Base-by-base conservation (phyloP, 164 flowering plant species). In the Dillenia suffruticosa region DNA sequence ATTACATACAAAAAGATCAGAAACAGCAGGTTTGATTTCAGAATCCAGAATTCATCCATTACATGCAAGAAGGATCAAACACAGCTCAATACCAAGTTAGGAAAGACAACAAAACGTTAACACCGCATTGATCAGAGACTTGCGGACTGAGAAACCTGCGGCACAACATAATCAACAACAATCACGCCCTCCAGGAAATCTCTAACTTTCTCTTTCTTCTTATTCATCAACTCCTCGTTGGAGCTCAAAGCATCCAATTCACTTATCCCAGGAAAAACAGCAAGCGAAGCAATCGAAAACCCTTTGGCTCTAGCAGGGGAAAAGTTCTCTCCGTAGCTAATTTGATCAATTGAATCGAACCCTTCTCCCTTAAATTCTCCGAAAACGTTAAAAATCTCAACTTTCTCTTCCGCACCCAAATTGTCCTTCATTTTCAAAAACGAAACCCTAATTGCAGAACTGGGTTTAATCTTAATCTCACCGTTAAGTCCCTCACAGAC, bases 241-340 rank as follows among this genome's bases (percentile, higher is more conserved):
- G 68, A 51, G 58, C 72, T 77, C 67, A 71, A 63, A 1, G 61
- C 81, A 24, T 81, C 81, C 74, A 88, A 49, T 49, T 80, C 88
- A 2, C 17, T 59, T 62, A 79, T 10, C 8, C 83, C 83, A 0
- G 63, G 61, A 49, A 74, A 82, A 44, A 83, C 56, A 16, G 83
- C 83, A 47, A 88, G 15, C 45, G 82, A 82, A 0, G 80, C 86
- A 12, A 84, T 70, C 56, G 79, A 70, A 49, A 80, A 88, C 8
- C 92, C 92, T 63, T 89, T 86, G 0, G 90, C 90, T 51, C 96
- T 81, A 2, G 79, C 90, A 12, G 83, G 86, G 5, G 86, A 81
- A 59, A 89, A 83, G 58, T 89, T 86, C 67, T 84, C 89, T 54
- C 96, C 96, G 57, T 60, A 69, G 19, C 81, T 82, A 12, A 81